A percentile compares a stretch with the other conserved stretches of the same genome.
phyloP scores from a whole-genome alignment of 208 protist species.

The Trypanosomatidae sp. region DNA sequence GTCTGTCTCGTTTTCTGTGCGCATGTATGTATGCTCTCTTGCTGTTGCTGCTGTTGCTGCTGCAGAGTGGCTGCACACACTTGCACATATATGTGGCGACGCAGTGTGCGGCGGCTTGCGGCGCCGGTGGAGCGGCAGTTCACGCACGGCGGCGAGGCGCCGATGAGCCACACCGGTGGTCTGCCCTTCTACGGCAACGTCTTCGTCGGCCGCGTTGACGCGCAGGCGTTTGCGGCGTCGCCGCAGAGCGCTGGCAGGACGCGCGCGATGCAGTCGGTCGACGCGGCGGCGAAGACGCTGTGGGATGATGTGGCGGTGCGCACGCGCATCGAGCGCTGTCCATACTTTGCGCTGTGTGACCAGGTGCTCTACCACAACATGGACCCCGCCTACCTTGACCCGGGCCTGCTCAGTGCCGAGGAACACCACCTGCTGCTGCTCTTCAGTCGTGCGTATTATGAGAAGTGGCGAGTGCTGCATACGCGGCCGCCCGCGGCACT shows the following conservation, averaged over 20 bases:
- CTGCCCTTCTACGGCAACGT: conserved; percentile 82
- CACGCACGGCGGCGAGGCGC: conserved; percentile 29
- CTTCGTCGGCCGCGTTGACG: conserved; percentile 65
- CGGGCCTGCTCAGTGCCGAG: conserved; percentile 59
- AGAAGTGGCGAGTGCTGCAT: conserved; percentile 70
- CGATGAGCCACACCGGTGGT: conserved; percentile 37
- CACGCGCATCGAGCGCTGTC: conserved; percentile 44
- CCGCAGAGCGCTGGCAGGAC: conserved; percentile 37
- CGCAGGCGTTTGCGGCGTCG: conserved; percentile 64
- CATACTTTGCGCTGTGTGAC: conserved; percentile 82
- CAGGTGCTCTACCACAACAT: conserved; percentile 85
- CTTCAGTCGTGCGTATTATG: conserved; percentile 75
- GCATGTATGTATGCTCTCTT: not conserved
- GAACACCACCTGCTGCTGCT: conserved; percentile 81
- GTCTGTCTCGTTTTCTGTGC: not conserved
- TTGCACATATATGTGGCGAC: conserved; percentile 14
- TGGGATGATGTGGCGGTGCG: conserved; percentile 57
- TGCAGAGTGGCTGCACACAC: not conserved
- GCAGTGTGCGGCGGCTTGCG: conserved; percentile 13
- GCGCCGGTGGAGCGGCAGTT: conserved; percentile 56
- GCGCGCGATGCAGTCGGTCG: conserved; percentile 29
- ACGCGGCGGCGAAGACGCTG: conserved; percentile 21
- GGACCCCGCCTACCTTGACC: conserved; percentile 74
- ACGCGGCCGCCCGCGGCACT: conserved; percentile 23
- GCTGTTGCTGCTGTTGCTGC: not conserved